Evolutionary conservation across 352 stramenopile species (phyloP).

Genomic region (Phytophthora syringae): DNA sequence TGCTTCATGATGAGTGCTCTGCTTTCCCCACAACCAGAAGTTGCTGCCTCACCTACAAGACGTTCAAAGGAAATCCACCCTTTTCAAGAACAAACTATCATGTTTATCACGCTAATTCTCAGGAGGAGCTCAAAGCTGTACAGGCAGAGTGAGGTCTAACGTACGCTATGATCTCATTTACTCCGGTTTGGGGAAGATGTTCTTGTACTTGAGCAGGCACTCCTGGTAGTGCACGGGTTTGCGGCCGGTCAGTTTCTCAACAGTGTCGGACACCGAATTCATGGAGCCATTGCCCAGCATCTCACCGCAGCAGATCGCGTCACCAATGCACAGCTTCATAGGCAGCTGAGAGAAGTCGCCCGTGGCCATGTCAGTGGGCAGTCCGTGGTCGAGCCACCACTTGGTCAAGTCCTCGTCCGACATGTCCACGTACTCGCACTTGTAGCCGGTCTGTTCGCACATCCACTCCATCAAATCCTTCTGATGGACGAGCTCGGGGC

Average conservation of each 20-base stretch:
- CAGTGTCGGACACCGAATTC: conserved; percentile 24
- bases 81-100: background rate
- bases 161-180: conserved; percentile 3
- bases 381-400: conserved; percentile 32
- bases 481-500: conserved; percentile 23
- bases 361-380: conserved; percentile 30
- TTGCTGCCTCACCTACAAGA: too few species aligned
- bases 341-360: conserved; percentile 35
- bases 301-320: conserved; percentile 35
- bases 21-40: too few species aligned
- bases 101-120: background rate
- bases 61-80: too few species aligned
- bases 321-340: conserved; percentile 42
- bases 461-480: conserved; percentile 37
- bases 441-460: conserved; percentile 35
- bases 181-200: conserved; percentile 32
- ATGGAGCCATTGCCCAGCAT: conserved; percentile 35
- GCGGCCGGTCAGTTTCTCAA: conserved; percentile 38
- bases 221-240: conserved; percentile 28
- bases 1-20: too few species aligned
- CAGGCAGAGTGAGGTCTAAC: too few species aligned
- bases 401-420: conserved; percentile 35
- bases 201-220: conserved; percentile 34
- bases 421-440: conserved; percentile 38
- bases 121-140: too few species aligned